Base-by-base conservation (phyloP, 2,329 filamentous ascomycete genomes). In the Colletotrichum sp. region DNA sequence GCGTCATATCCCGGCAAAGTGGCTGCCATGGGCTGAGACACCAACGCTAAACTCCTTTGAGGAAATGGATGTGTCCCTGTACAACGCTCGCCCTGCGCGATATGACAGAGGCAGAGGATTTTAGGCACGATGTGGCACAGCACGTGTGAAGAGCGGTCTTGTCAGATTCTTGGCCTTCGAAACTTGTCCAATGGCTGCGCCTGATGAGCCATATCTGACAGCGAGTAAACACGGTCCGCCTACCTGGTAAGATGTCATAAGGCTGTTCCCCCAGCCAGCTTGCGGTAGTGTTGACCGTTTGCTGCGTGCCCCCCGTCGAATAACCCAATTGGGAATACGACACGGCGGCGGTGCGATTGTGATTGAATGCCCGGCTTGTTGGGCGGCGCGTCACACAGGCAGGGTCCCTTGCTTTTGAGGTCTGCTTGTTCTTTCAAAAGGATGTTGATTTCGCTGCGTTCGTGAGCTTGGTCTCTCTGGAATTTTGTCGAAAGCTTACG, bases 291-390 rank as follows among this genome's bases (percentile, higher is more conserved):
- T 16, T 16, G 28, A 24, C 10, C 34, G 18, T 69, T 69, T 12
- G 24, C 26, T 9, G 13, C 8, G n/a, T 30, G 18, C 38, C 43
- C 0, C 56, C 43, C n/a, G 43, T 13, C n/a, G n/a, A 62, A 34
- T 69, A 62, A 21, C 67, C 67, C n/a, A 10, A 69, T 34, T 18
- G 24, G 56, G 67, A 24, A 48, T 52, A 48, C 36, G 18, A 32
- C 14, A 26, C 7, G 36, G 67, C 34, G 67, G 55, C 67, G 26
- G 18, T 62, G 34, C 12, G 62, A n/a, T 48, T 52, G 7, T 52
- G n/a, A 52, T 52, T 52, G 36, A 64, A n/a, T n/a, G 64, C 43
- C 43, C 43, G 55, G 16, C 18, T 38, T 38, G 10, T 36, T 58
- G n/a, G 32, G 34, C 30, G 61, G 34, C 34, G 9, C 36, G 36